Evolutionary conservation across 257 asterid species (phyloP).

Genomic region (Prunella vulgaris): DNA sequence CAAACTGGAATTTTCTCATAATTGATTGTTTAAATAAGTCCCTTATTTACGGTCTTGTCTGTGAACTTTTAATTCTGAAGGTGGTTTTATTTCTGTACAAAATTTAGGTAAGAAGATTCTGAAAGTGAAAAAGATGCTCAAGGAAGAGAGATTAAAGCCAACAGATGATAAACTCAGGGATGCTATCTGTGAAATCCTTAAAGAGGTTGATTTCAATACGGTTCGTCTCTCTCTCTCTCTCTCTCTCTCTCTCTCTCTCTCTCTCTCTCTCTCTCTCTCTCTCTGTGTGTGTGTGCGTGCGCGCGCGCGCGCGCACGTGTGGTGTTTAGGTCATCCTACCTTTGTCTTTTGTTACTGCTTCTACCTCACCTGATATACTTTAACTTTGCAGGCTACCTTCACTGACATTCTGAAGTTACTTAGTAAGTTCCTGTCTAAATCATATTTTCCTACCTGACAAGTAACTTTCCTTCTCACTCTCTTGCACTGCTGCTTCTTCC

Average conservation of each 20-base stretch:
- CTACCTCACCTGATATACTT: not conserved
- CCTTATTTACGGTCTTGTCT: conserved; percentile 1
- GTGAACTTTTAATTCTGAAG: not conserved
- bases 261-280: too few species aligned
- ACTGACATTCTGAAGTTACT: conserved; percentile 90
- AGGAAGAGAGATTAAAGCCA: conserved; percentile 42
- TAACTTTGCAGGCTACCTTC: conserved; percentile 80
- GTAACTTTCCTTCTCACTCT: not conserved
- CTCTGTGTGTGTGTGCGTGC: too few species aligned
- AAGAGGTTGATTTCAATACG: conserved; percentile 62
- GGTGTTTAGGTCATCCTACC: not conserved
- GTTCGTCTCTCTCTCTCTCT: conserved; percentile 30
- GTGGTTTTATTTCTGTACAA: conserved; percentile 7
- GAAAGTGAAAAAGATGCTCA: conserved; percentile 40
- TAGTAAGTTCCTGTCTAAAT: conserved; percentile 37
- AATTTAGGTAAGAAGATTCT: conserved; percentile 44
- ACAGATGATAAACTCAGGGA: conserved; percentile 42
- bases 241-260: too few species aligned
- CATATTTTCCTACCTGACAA: not conserved
- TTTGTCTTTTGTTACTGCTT: not conserved
- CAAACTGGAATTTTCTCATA: conserved; percentile 9
- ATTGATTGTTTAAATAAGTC: not conserved
- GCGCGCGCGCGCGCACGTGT: too few species aligned
- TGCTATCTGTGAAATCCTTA: conserved; percentile 46
- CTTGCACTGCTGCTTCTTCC: not conserved